Evolutionary conservation across 306 rosid genomes (phyloP).

Genomic region (Alnus glutinosa): DNA sequence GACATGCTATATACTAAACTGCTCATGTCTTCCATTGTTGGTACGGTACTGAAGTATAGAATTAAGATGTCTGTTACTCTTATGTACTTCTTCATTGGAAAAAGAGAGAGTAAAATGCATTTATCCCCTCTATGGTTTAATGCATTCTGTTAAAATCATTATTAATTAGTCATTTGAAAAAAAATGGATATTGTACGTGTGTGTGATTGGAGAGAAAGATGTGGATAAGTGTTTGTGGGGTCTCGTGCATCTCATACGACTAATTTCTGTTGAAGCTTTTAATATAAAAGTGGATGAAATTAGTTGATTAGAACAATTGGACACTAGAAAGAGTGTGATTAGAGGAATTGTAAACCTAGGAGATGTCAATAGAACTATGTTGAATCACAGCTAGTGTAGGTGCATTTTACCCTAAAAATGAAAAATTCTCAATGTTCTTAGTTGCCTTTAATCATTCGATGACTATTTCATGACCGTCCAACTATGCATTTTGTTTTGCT

Average conservation of each 20-base stretch:
- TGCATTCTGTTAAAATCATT: neutral
- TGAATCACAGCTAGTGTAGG: neutral
- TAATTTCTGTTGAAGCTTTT: too few relatives aligned
- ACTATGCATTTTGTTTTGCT: slow-evolving; percentile 26
- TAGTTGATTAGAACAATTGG: too few relatives aligned
- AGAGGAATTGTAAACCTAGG: too few relatives aligned
- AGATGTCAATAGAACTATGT: too few relatives aligned
- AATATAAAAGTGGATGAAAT: too few relatives aligned
- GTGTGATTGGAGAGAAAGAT: too few relatives aligned
- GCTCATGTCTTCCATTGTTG: slow-evolving; percentile 7
- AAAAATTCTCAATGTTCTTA: neutral
- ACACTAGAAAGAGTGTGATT: too few relatives aligned
- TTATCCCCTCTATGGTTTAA: too few relatives aligned
- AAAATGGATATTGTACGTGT: too few relatives aligned
- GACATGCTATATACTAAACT: neutral
- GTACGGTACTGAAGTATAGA: neutral
- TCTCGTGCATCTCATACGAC: too few relatives aligned
- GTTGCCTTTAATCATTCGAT: neutral
- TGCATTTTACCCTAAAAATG: neutral
- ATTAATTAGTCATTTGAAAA: neutral
- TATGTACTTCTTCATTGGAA: neutral
- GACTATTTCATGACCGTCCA: neutral
- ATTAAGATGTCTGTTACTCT: neutral
- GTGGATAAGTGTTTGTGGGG: too few relatives aligned
- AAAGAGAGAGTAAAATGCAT: too few relatives aligned